phyloP scores from a whole-genome alignment of 345 rosid species.

The Euphorbia tirucalli region DNA sequence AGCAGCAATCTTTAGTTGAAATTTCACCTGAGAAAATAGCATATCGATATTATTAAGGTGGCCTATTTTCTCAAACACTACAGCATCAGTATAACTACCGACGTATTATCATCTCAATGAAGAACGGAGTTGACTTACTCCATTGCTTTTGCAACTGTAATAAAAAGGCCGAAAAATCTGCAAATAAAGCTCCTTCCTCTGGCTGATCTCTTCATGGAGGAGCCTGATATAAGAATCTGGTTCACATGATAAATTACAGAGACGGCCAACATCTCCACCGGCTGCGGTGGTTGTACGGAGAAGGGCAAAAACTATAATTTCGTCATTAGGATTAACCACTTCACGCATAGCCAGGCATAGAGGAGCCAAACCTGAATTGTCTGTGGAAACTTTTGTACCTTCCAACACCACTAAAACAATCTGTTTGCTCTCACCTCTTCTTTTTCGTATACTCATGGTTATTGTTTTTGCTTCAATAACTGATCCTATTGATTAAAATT shows the following conservation, averaged over 20 bases:
- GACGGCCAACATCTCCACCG: not conserved
- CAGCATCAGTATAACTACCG: too few relatives aligned
- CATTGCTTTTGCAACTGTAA: conserved; percentile 27
- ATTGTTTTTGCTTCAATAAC: not conserved
- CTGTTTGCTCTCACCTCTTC: conserved; percentile 25
- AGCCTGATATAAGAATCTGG: conserved; percentile 15
- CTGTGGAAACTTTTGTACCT: conserved; percentile 24
- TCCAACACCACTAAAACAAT: conserved; percentile 33
- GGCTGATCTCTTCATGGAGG: conserved; percentile 29
- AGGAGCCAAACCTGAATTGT: conserved; percentile 22
- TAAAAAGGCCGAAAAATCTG: conserved; percentile 34
- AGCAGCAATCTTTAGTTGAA: conserved; percentile 38
- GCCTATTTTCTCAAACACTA: too few relatives aligned
- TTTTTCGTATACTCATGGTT: conserved; percentile 19
- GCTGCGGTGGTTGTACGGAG: conserved; percentile 9
- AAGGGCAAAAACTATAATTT: conserved; percentile 38
- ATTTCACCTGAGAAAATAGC: conserved; percentile 34
- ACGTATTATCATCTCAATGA: too few relatives aligned
- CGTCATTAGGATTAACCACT: conserved; percentile 26
- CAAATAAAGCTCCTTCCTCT: conserved; percentile 22
- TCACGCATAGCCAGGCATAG: conserved; percentile 21
- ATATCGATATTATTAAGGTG: not conserved
- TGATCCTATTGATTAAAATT: not conserved
- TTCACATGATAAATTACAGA: conserved; percentile 9
- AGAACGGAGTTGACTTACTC: conserved; percentile 27